Conservation (phyloP, 2,329 filamentous ascomycete species). For the Aureobasidium sp. region DNA sequence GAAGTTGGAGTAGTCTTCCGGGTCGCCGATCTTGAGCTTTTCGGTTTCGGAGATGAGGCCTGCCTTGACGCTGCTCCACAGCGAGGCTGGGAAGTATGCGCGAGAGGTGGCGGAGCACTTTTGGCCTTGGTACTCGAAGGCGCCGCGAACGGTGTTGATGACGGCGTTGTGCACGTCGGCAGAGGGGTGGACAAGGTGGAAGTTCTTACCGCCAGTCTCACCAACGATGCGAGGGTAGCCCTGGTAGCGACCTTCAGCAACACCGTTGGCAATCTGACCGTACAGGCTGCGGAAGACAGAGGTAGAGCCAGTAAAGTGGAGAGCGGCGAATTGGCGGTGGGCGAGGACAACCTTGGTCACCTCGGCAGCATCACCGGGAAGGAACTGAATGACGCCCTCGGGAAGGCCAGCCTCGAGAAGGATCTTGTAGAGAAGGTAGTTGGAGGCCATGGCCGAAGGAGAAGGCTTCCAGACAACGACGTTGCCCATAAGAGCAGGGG, state of each 20-base stretch:
- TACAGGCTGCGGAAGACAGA: conserved; percentile 85
- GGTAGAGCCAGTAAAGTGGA: conserved; percentile 93
- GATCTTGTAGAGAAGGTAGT: conserved; percentile 86
- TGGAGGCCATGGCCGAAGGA: conserved; percentile 78
- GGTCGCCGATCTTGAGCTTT: conserved; percentile 63
- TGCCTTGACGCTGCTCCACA: conserved; percentile 65
- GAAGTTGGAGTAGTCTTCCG: conserved; percentile 68
- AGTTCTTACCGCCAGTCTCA: conserved; percentile 92
- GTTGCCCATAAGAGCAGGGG: conserved; percentile 84
- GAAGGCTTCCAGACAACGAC: conserved; percentile 98
- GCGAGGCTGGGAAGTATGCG: conserved; percentile 67
- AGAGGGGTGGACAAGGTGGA: conserved; percentile 71
- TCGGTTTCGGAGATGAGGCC: conserved; percentile 61
- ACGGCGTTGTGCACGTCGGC: conserved; percentile 74
- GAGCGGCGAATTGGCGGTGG: conserved; percentile 76
- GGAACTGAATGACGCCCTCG: conserved; percentile 83
- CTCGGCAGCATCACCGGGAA: conserved; percentile 79
- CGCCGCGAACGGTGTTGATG: conserved; percentile 74
- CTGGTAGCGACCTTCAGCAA: conserved; percentile 73
- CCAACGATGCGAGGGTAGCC: conserved; percentile 85
- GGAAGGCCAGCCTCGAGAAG: conserved; percentile 86
- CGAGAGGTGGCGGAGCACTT: conserved; percentile 85
- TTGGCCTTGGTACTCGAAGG: conserved; percentile 87
- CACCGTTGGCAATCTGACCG: conserved; percentile 73
- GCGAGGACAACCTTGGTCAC: conserved; percentile 71